Base-by-base conservation (phyloP, 2,329 filamentous ascomycete genomes). In the Sporothrix inflata region DNA sequence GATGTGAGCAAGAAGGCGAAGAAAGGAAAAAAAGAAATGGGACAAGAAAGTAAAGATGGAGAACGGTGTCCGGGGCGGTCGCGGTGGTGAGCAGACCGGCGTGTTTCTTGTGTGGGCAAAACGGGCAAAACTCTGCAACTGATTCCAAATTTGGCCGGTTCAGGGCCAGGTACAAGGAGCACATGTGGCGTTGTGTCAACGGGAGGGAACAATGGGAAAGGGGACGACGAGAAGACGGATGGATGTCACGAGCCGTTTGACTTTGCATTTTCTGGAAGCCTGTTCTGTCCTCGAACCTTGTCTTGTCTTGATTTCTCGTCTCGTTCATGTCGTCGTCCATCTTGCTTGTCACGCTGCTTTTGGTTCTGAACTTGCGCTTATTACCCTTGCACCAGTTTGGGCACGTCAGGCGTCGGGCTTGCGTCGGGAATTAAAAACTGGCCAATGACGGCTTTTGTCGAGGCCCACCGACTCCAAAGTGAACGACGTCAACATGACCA, bases 401-500 rank as follows among this genome's bases (percentile, higher is more conserved):
- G 5, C 7, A 6, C n/a, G n/a, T n/a, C n/a, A n/a, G n/a, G n/a
- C n/a, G 27, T 60, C 55, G 57, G 38, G 4, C 57, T 42, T 42
- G 57, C n/a, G n/a, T 63, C 57, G 57, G 38, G n/a, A 42, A 21
- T 42, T 61, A 24, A 42, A 8, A 21, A 24, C 12, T 40, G n/a
- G 57, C 57, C 57, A 63, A 63, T 63, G n/a, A 19, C 57, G 57
- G 57, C 57, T 24, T 38, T 63, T 11, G 57, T 63, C 4, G 51
- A 16, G 24, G 9, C 12, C 24, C 24, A 30, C 24, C 14, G 30
- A 30, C 24, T 3, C 21, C 8, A 16, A 42, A 63, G 38, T 24
- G n/a, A 63, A 63, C 19, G 34, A 63, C 57, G 57, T 63, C 57
- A 63, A 63, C 6, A 38, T 63, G 57, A 63, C 57, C 34, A 63